A percentile compares a stretch with the other conserved stretches of the same genome.
Evolutionary conservation across 352 stramenopile species (phyloP).

Genomic region (Globisporangium mamillatum): DNA sequence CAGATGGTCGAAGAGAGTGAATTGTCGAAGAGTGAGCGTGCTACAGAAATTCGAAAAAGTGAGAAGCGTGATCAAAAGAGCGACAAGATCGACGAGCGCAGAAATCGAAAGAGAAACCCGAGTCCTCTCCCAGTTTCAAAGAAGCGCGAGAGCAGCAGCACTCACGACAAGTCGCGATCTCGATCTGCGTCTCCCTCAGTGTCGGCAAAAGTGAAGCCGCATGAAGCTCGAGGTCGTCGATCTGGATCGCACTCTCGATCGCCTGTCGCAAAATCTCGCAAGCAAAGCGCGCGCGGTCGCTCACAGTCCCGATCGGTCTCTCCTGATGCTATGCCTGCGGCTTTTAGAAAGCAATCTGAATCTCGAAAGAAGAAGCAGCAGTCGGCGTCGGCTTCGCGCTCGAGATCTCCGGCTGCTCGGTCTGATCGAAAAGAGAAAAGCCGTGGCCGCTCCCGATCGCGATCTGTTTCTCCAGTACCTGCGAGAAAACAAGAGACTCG

Average conservation of each 20-base stretch:
- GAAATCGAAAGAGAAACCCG: background rate
- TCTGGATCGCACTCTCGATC: slow-evolving; percentile 33
- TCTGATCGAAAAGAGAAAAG: background rate
- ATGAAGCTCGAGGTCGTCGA: slow-evolving; percentile 18
- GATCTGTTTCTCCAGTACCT: background rate
- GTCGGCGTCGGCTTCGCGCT: background rate
- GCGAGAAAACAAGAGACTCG: slow-evolving; percentile 2
- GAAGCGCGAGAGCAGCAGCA: slow-evolving; percentile 25
- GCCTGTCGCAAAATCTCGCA: slow-evolving; percentile 22
- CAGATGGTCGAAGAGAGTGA: slow-evolving; percentile 26
- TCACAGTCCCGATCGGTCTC: slow-evolving; percentile 11
- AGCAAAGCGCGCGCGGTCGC: slow-evolving; percentile 6
- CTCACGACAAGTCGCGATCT: slow-evolving; percentile 22
- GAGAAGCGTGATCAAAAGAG: slow-evolving; percentile 17
- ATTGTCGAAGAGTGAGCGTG: slow-evolving; percentile 16
- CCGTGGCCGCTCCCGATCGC: background rate
- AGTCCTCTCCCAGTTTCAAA: slow-evolving; percentile 4
- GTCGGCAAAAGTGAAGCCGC: slow-evolving; percentile 12
- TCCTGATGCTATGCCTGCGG: background rate
- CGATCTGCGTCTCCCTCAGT: slow-evolving; percentile 24
- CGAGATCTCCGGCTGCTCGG: slow-evolving; percentile 5
- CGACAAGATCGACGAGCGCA: slow-evolving; percentile 15
- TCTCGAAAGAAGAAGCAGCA: slow-evolving; percentile 2
- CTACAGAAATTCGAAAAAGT: slow-evolving; percentile 8
- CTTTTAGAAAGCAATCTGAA: background rate